These are phyloP conservation scores for Acacia melanoxylon DNA, from an alignment of 306 rosid genomes.

Conservation along the genomic window DNA sequence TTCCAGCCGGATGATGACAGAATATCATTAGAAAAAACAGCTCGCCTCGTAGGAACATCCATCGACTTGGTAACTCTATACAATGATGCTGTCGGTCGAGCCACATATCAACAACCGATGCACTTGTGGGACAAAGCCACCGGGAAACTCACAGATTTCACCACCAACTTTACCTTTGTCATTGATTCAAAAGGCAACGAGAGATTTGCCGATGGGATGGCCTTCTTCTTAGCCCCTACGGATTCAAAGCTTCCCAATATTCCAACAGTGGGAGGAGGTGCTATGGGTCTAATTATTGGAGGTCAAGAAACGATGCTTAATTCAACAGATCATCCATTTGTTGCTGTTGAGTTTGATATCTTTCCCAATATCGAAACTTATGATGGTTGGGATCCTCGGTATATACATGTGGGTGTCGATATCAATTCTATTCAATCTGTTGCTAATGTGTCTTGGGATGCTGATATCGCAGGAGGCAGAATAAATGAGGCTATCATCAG, in stretches of 20 bases:
- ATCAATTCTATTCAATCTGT: background rate
- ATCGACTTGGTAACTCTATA: conserved; percentile 22
- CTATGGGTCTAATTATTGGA: background rate
- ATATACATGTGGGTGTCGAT: conserved; percentile 48
- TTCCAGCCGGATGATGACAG: too few relatives aligned
- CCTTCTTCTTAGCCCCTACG: background rate
- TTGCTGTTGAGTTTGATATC: conserved; percentile 49
- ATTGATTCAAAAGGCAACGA: background rate
- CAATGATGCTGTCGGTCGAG: conserved; percentile 30
- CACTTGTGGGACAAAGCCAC: conserved; percentile 46
- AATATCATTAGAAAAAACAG: too few relatives aligned
- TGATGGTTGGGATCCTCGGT: conserved; percentile 3
- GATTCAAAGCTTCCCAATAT: background rate
- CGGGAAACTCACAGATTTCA: conserved; percentile 37
- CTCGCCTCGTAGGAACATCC: too few relatives aligned
- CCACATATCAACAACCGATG: conserved; percentile 30
- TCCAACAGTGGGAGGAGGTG: background rate
- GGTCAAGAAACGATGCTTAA: background rate
- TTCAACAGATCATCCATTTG: background rate
- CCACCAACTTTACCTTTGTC: conserved; percentile 43
- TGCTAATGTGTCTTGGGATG: background rate
- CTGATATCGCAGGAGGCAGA: background rate
- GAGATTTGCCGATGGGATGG: conserved; percentile 21
- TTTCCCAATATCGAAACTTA: background rate
- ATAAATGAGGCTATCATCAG: background rate